phyloP scores from a whole-genome alignment of 495 filamentous ascomycete species.

The Podospora australis region DNA sequence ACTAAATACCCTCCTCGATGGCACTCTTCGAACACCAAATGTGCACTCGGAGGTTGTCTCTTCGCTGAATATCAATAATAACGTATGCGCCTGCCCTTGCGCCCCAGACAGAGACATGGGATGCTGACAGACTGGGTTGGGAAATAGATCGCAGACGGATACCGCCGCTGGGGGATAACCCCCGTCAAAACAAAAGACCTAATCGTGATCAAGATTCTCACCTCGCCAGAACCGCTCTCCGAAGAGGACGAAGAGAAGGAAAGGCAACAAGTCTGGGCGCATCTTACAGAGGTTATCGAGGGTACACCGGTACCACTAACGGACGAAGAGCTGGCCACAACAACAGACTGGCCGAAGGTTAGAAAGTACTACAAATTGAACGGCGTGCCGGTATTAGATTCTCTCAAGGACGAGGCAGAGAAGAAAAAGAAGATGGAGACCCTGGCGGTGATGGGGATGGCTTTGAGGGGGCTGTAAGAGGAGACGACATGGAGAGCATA shows the following conservation, averaged over 20 bases:
- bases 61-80: conserved; percentile 74
- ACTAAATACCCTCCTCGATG: conserved; percentile 53
- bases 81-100: conserved; percentile 46
- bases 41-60: conserved; percentile 92
- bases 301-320: conserved; percentile 57
- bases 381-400: conserved; percentile 37
- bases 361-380: conserved; percentile 81
- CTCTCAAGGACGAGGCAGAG: conserved; percentile 25
- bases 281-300: conserved; percentile 56
- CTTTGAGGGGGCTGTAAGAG: conserved; percentile 51
- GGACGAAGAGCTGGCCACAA: conserved; percentile 50
- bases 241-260: conserved; percentile 12
- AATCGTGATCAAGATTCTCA: conserved; percentile 66
- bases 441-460: conserved; percentile 63
- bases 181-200: conserved; percentile 58
- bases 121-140: background rate
- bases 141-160: conserved; percentile 77
- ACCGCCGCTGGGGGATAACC: conserved; percentile 76
- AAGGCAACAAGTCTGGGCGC: conserved; percentile 51
- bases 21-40: conserved; percentile 68
- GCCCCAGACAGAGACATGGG: conserved; percentile 11
- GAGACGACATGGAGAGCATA: background rate
- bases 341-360: conserved; percentile 62
- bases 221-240: background rate
- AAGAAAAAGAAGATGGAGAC: conserved; percentile 52